Evolutionary conservation across 768 basidiomycete species (phyloP), one percentile per base, ranked within the genome.

Genomic region (Mycena indigotica): DNA sequence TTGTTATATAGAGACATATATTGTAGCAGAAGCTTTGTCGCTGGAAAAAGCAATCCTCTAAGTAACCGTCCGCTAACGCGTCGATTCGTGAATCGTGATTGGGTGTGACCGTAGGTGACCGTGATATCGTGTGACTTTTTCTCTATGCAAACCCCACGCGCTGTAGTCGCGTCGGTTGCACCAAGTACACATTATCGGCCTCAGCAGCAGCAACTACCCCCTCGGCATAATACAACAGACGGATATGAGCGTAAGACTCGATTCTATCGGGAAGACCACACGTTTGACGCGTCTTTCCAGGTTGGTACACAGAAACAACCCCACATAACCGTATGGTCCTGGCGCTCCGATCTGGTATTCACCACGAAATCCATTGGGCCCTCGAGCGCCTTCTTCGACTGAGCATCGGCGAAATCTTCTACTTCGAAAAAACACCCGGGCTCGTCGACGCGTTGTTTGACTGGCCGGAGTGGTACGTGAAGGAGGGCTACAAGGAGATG

Each of bases 251-350:
- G 89, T 91, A 70, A 61, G 81, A 10, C 52, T 40, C 54, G n/a
- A 29, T 30, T 32, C 17, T 55, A 10, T 46, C 26, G 48, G 32
- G 5, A 32, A 35, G 17, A 35, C 39, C 39, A 56, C 59, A 26
- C 35, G 45, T 45, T 56, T 61, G 50, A 64, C 50, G 41, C 28
- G 52, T 39, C 40, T 49, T 29, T 55, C 23, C 64, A 91, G 91
- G 89, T 65, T 93, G 91, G 85, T 95, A 93, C 66, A 90, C 92
- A n/a, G 91, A 94, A 63, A 77, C 81, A 1, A 80, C 83, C 2
- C 77, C 89, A 1, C 87, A 77, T 68, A 98, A 98, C 70, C 84
- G 95, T 39, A 93, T 98, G 85, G 78, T 93, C n/a, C 84, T 99
- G 16, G 88, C 95, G 2, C 74, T 98, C 39, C 84, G 86, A 24